Evolutionary conservation across 768 basidiomycete genomes (phyloP), one percentile per base, ranked within the genome.

Genomic region (Sarcomyxa edulis): DNA sequence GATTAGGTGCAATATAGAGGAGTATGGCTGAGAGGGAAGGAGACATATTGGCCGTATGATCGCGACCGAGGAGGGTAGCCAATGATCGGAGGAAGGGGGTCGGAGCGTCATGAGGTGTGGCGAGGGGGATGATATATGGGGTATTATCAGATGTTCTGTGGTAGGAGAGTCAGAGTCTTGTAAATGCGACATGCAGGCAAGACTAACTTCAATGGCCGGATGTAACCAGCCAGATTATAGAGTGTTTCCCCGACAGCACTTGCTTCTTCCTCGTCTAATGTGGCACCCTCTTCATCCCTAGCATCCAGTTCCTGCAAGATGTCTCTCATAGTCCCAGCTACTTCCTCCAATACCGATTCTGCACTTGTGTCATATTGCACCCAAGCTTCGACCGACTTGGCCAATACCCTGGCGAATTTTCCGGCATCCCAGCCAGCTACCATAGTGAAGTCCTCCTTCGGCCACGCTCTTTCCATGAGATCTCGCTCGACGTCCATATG

Each of bases 391-490:
- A 80, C 65, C 15, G 79, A 76, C 20, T 65, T 67, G 23, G 70
- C 68, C 12, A 87, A 51, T 31, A 73, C 60, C 30, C 64, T 65
- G 1, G 79, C 78, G 8, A 85, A 63, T 19, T 73, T 64, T 3
- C 68, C 67, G 9, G 82, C 69, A 37, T 84, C 83, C 78, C 85
- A 87, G 3, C 76, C 76, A 22, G 71, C 73, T 20, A 66, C 36
- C n/a, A n/a, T n/a, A n/a, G n/a, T n/a, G n/a, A n/a, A n/a, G 16
- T 84, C 82, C 29, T 84, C 75, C 49, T 76, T 80, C 1, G 81
- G 69, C 83, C 82, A 87, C 0, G 82, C 84, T 2, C 73, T 70
- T 48, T 85, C 82, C 72, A 86, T 72, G 42, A 85, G 54, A 12
- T 79, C 79, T 29, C 63, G 64, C 40, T 78, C 79, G 7, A 87